phyloP scores from a whole-genome alignment of 2,329 filamentous ascomycete genomes.

The Botrytis paeoniae region DNA sequence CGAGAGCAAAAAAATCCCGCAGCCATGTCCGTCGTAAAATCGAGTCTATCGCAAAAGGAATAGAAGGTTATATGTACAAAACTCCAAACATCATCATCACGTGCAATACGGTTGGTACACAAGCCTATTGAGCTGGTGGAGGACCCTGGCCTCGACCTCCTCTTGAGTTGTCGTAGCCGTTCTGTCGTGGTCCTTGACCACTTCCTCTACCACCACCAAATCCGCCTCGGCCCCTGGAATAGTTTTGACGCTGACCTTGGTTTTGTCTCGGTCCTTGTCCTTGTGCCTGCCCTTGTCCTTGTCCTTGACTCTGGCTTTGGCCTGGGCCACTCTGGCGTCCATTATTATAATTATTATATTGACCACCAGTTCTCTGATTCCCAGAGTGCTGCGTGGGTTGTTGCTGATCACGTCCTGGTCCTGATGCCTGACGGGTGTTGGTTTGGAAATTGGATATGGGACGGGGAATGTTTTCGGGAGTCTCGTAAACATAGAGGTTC shows the following conservation, averaged over 20 bases:
- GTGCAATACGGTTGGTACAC: constrained; percentile 13
- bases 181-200: constrained; percentile 30
- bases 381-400: constrained; percentile 31
- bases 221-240: constrained; percentile 15
- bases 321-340: constrained; percentile 33
- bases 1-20: constrained; percentile 27
- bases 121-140: constrained; percentile 33
- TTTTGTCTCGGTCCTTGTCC: constrained; percentile 32
- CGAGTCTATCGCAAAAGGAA: constrained; percentile 35
- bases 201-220: constrained; percentile 34
- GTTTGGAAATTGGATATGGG: constrained; percentile 58
- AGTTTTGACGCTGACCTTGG: constrained; percentile 18
- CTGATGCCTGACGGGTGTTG: constrained; percentile 31
- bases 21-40: constrained; percentile 24
- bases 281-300: constrained; percentile 33
- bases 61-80: constrained; percentile 38
- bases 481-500: constrained; percentile 96
- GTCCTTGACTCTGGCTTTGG: constrained; percentile 32
- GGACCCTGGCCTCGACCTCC: constrained; percentile 36
- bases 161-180: constrained; percentile 35
- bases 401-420: constrained; percentile 30
- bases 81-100: constrained; percentile 27
- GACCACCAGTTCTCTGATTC: constrained; percentile 28
- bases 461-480: constrained; percentile 89
- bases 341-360: constrained; percentile 28